Base-by-base conservation (phyloP, 2,329 filamentous ascomycete genomes). In the Domatiomyces globalis region DNA sequence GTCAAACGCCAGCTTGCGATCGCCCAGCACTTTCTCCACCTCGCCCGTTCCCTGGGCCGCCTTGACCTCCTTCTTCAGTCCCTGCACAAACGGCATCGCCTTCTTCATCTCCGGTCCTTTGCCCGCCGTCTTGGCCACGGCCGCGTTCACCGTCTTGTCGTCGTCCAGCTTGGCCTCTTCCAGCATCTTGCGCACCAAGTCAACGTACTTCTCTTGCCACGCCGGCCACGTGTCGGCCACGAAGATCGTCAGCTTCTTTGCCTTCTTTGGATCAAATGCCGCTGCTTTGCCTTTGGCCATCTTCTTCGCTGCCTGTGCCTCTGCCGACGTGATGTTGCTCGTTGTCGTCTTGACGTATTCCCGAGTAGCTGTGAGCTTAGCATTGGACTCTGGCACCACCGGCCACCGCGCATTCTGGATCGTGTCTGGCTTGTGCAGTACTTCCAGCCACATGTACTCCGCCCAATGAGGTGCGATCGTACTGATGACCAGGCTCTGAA, bases 1-100 rank as follows among this genome's bases (percentile, higher is more conserved):
- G 62, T 95, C 83, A 67, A 96, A 98, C 1, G 80, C 76, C 55
- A 98, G 74, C 69, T 90, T 87, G 58, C 88, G 78, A 64, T 90
- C 81, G 69, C 90, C 80, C 27, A 47, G n/a, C 9, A 47, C 45
- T 8, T 47, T 33, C 10, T 29, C 54, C 20, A 39, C 46, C 29
- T 48, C 51, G 17, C 50, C 44, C 7, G 18, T 43, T 36, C 53
- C 54, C 55, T 85, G 84, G 48, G 76, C 74, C 39, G 66, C 65
- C 52, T 87, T 75, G 51, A 98, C 77, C 49, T 86, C 80, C 67
- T 79, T 85, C 82, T 95, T 95, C 54, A 96, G 73, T 5, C 67
- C 71, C 71, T 96, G 89, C 48, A 95, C 83, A 64, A 95, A 96
- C 0, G 92, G 92, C 90, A 96, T 96, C 2, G 88, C 90, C 72